phyloP scores from a whole-genome alignment of 345 rosid species.

The Theobroma cacao region DNA sequence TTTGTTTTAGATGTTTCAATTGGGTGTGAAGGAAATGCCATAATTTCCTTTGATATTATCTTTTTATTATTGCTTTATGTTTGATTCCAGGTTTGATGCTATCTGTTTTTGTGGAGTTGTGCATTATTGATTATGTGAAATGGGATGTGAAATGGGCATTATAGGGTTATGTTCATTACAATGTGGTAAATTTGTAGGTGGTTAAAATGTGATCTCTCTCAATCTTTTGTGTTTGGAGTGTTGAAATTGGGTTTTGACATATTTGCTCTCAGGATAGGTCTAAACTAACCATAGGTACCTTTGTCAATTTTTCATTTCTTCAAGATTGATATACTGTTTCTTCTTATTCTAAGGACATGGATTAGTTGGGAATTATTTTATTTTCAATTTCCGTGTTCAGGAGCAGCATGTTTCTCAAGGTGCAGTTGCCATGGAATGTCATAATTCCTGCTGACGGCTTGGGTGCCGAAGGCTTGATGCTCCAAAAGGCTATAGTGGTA shows the following conservation, averaged over 20 bases:
- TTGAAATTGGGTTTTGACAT: neutral
- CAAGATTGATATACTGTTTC: neutral
- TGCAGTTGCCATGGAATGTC: conserved; percentile 70
- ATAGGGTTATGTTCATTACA: neutral
- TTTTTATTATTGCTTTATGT: neutral
- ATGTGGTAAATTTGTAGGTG: neutral
- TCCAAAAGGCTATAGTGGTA: conserved; percentile 52
- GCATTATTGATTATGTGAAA: neutral
- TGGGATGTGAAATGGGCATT: neutral
- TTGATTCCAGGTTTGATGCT: neutral
- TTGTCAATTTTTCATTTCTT: neutral
- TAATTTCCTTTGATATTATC: neutral
- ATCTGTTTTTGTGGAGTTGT: neutral
- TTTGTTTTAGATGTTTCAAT: neutral
- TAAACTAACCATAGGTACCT: too few relatives aligned
- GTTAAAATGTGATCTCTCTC: neutral
- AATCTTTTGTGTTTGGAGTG: neutral
- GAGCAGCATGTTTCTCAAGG: conserved; percentile 58
- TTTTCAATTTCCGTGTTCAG: neutral
- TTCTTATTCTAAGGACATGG: neutral
- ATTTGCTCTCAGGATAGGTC: neutral
- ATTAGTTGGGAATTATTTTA: neutral
- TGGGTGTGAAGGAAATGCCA: neutral
- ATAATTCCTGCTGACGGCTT: conserved; percentile 57
- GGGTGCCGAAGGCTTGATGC: conserved; percentile 58